Conservation (phyloP, 306 rosid species). For the Vigna angularis region DNA sequence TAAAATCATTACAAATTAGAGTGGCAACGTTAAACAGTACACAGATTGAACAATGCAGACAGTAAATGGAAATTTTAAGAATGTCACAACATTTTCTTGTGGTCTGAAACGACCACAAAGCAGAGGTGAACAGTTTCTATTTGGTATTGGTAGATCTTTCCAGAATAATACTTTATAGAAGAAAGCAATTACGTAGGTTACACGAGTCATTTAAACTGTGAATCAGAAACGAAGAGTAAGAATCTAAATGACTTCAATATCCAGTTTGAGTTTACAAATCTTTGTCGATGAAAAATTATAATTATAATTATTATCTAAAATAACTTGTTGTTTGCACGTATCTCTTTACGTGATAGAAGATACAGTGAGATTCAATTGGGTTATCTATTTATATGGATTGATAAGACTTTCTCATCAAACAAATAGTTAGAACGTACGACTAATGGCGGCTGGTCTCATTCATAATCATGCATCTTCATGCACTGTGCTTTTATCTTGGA, state of each 20-base stretch:
- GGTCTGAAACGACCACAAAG: background rate
- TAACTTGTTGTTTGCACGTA: constrained; percentile 12
- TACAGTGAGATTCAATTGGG: background rate
- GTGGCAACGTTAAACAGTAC: too few relatives aligned
- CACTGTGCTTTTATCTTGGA: background rate
- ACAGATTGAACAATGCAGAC: too few relatives aligned
- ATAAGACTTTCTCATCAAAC: constrained; percentile 33
- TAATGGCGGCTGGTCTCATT: constrained; percentile 28
- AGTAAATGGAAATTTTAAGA: too few relatives aligned
- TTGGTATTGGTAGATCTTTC: background rate
- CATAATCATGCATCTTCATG: constrained; percentile 34
- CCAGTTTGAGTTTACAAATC: background rate
- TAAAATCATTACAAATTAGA: too few relatives aligned
- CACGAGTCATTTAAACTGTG: background rate
- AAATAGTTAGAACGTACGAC: background rate
- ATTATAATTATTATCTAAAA: background rate
- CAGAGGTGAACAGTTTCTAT: background rate
- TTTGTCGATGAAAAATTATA: background rate
- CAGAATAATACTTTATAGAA: background rate
- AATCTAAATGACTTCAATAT: background rate
- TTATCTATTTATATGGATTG: constrained; percentile 16
- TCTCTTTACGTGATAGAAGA: background rate
- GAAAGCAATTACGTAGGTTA: background rate
- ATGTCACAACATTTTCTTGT: too few relatives aligned
- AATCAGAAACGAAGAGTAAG: background rate